Base-by-base conservation (phyloP, 2,329 filamentous ascomycete genomes). In the Parastagonospora avenae region DNA sequence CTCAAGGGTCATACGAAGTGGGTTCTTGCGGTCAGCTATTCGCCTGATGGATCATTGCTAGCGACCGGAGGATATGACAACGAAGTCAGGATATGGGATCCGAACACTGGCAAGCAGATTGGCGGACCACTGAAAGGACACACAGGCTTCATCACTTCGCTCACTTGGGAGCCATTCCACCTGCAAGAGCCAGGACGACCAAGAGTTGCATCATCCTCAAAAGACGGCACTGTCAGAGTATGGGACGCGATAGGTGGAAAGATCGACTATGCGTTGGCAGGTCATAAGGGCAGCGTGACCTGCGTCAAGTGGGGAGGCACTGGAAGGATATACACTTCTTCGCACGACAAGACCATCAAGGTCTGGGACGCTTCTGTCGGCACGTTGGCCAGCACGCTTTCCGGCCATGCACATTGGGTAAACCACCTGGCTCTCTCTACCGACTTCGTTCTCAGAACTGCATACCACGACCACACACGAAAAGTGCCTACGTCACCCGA, bases 261-360 rank as follows among this genome's bases (percentile, higher is more conserved):
- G 37, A 90, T 90, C 1, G 91, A 97, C 65, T 86, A 89, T 64
- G 89, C 93, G 2, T 80, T 97, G 27, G 90, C 88, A 4, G 93
- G 93, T 2, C 94, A 99, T 79, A 94, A 92, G 77, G 87, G 87
- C 38, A 91, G 86, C 41, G 90, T 97, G 12, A 92, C 89, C 39
- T 97, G 92, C 71, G 91, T 97, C 3, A 87, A 88, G 63, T 99
- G 94, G 94, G 94, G 94, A 50, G 93, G 93, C n/a, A 89, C 86
- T 1, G 91, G 92, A 37, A 55, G 60, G 16, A 71, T 76, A 29
- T 76, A 76, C 60, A 76, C 74, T 1, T 66, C 72, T 15, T 95
- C 90, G 30, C 92, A 96, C 70, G 93, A 97, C 77, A 95, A 95
- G 79, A 93, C 88, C 1, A 85, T 97, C 62, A 92, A 93, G 62